These are phyloP conservation scores for Saussurea involucrata DNA, from an alignment of 129 eudicot genomes.

Conservation along the genomic window DNA sequence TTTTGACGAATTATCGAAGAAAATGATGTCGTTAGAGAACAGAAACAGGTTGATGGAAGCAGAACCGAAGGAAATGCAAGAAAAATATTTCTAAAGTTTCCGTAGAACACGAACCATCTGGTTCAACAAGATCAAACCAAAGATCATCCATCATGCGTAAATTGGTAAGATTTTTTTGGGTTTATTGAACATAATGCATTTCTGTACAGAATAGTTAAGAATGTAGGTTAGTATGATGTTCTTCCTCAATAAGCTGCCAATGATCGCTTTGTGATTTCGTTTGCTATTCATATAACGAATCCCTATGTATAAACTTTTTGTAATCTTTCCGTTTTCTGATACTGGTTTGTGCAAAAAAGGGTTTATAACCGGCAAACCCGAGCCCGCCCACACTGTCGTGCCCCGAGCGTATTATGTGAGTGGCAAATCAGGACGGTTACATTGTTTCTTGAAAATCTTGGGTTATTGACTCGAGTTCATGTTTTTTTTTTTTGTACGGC, in stretches of 20 bases:
- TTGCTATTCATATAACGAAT: background rate
- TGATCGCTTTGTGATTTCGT: background rate
- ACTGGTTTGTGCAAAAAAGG: background rate
- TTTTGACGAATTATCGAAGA: constrained; percentile 25
- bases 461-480: background rate
- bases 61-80: constrained; percentile 66
- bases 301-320: background rate
- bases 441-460: background rate
- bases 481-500: no score
- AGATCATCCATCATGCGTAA: constrained; percentile 12
- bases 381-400: no score
- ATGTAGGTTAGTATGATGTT: constrained; percentile 8
- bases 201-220: background rate
- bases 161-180: background rate
- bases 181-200: constrained; percentile 1
- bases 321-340: background rate
- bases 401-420: no score
- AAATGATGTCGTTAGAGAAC: constrained; percentile 35
- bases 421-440: no score
- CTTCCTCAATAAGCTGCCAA: background rate
- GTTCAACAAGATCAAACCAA: constrained; percentile 1
- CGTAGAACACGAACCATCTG: background rate
- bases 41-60: constrained; percentile 47
- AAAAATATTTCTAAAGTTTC: constrained; percentile 59
- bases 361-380: no score